Base-by-base conservation (phyloP, 2,329 filamentous ascomycete species). In the Pseudogymnoascus sp. region DNA sequence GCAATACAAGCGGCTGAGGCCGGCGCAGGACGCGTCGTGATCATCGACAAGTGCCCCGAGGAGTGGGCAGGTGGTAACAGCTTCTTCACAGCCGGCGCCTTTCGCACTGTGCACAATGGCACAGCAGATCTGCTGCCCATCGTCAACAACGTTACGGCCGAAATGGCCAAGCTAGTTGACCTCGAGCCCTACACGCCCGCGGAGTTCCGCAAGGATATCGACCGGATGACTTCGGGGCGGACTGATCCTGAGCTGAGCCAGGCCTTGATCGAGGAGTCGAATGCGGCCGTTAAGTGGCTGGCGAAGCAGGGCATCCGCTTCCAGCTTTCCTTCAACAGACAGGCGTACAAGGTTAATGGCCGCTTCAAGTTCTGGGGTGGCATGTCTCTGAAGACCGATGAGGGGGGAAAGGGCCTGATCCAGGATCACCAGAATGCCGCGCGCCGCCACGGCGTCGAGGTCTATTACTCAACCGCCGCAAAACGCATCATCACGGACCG, bases 291-390 rank as follows among this genome's bases (percentile, higher is more conserved):
- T 7, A 79, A 81, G 68, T 87, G 85, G 85, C 75, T 87, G 1
- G 77, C 77, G 1, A 66, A 71, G 57, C 78, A 83, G 42, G 85
- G 85, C 0, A 74, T 86, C 2, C 75, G 78, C 1, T 87, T 85
- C 68, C 79, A 84, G 69, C 74, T 89, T 2, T 82, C 80, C 1
- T 88, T 88, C 72, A 84, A 87, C 64, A 77, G 87, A 2, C 86
- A 90, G 69, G 83, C 87, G 0, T 89, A 87, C 70, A 77, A 85
- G 64, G 79, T 87, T n/a, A 76, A 83, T 61, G 84, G 82, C 0
- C 76, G 81, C 31, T 79, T 80, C 69, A 85, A 84, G 69, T 89
- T 89, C 71, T 89, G 86, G 86, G 87, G 87, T 10, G 86, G 86
- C 0, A 73, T 89, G 70, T 78, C 77, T n/a, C 73, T 88, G 35